Evolutionary conservation across 1,284 basidiomycete genomes (phyloP), one percentile per base, ranked within the genome.

Genomic region (Apiotrichum mycotoxinovorans): DNA sequence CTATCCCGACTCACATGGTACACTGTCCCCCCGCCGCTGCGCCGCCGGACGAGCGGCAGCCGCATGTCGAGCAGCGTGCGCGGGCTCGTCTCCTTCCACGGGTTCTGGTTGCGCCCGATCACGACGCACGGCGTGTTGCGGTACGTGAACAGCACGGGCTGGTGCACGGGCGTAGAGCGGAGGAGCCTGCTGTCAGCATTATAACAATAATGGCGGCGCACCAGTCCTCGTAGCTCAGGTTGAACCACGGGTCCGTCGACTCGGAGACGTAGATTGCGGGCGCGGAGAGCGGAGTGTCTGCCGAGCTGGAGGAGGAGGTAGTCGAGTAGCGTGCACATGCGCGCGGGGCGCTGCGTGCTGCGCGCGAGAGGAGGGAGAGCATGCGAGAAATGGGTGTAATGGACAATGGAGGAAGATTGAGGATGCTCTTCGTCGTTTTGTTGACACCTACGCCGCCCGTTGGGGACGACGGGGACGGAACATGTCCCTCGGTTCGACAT

Each of bases 21-120:
- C 4, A 98, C 96, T 0, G 96, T 90, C 9, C 96, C 96, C n/a
- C 96, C 96, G 14, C 96, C 96, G 64, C 91, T 94, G 56, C 89
- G 82, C 59, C 96, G 81, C 44, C 95, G 82, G 37, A 98, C 84
- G 66, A 93, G 87, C 0, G 90, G 89, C 12, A 95, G 82, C 2
- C 78, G 79, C n/a, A 79, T 74, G 10, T 75, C 66, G 12, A 74
- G 67, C 30, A 89, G 80, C 10, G 82, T 79, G 2, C 72, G 67
- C 46, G 89, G 79, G 67, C 96, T 94, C 58, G 94, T 86, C 76
- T 99, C 96, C 72, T 91, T 94, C 95, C 95, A 98, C 22, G 93
- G 92, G 68, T 98, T 98, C 81, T 98, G 63, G 74, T 98, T 96
- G 51, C 95, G 82, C 0, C 96, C 96, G 56, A 98, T 91, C 45